Base-by-base conservation (phyloP, 1,284 basidiomycete genomes). In the Malassezia caprae region DNA sequence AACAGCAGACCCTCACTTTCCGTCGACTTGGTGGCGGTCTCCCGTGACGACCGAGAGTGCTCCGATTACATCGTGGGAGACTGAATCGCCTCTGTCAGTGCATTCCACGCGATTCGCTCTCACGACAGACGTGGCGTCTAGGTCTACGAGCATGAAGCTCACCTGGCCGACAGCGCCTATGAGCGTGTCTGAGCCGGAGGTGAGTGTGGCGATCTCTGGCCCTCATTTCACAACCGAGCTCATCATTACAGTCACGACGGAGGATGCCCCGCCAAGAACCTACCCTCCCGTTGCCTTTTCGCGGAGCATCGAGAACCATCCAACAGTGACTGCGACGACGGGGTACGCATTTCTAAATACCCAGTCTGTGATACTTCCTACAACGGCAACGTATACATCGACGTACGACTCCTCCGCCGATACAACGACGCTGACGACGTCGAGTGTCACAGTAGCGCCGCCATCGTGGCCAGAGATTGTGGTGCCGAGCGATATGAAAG, bases 321-420 rank as follows among this genome's bases (percentile, higher is more conserved):
- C 13, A 11, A 34, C 44, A 31, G n/a, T 21, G 19, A 46, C 26
- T 12, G 3, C 44, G 2, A 46, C 44, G 11, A 28, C 44, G 30
- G 19, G 32, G 12, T 51, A 51, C 46, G 43, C 21, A 8, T 52
- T 52, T 31, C 24, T 52, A 19, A 44, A 55, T 24, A 49, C 53
- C 2, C 3, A 35, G 8, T 48, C 53, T 24, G 32, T 55, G 10
- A 27, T 55, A 8, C 39, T 55, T 8, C 53, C 53, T n/a, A n/a
- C 17, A 0, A 2, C 10, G 12, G 21, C 44, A 19, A 46, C 13
- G 17, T 17, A 26, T 8, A 46, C 19, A 17, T 13, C 27, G 28
- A 21, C 17, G 30, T 23, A 24, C 28, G 21, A 19, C 17, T 19
- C 17, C 19, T 26, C 23, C 3, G 39, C 12, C 2, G 12, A 4